Conservation (phyloP, 768 basidiomycete genomes). For the Lactarius hatsudake region DNA sequence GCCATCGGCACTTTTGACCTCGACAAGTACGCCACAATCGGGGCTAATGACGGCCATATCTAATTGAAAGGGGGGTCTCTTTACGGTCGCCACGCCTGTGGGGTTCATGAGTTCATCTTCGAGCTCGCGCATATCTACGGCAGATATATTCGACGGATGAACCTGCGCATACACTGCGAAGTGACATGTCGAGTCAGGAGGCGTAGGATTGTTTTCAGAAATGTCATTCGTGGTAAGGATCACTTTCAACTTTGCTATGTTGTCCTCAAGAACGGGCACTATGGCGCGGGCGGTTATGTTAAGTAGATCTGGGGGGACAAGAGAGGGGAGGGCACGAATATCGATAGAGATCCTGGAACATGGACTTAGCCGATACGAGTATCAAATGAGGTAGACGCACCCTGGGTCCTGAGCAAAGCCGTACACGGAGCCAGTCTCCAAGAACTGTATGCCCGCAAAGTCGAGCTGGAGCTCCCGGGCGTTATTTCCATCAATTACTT, state of each 20-base stretch:
- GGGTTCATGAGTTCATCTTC: conserved; percentile 74
- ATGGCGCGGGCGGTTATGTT: conserved; percentile 24
- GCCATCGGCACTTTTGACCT: conserved; percentile 63
- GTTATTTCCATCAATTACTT: conserved; percentile 53
- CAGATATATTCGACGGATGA: conserved; percentile 50
- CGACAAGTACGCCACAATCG: conserved; percentile 75
- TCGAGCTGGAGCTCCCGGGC: conserved; percentile 63
- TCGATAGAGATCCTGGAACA: conserved; percentile 10
- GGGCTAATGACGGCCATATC: conserved; percentile 71
- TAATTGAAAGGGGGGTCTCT: conserved; percentile 53
- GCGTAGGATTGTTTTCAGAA: conserved; percentile 8
- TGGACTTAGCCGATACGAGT: neutral
- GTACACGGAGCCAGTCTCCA: conserved; percentile 71
- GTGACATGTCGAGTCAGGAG: conserved; percentile 51
- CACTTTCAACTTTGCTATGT: conserved; percentile 15
- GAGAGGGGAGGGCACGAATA: conserved; percentile 17
- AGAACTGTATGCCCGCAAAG: conserved; percentile 75
- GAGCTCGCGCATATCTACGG: conserved; percentile 58
- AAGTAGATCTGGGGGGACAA: conserved; percentile 12
- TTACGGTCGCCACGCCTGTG: conserved; percentile 63
- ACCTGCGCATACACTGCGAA: conserved; percentile 69
- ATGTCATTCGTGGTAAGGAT: conserved; percentile 16
- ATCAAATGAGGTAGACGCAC: conserved; percentile 38
- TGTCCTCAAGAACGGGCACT: conserved; percentile 20
- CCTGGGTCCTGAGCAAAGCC: conserved; percentile 64